phyloP scores from a whole-genome alignment of 805 yeast genomes.

The Barnettozyma salicaria region DNA sequence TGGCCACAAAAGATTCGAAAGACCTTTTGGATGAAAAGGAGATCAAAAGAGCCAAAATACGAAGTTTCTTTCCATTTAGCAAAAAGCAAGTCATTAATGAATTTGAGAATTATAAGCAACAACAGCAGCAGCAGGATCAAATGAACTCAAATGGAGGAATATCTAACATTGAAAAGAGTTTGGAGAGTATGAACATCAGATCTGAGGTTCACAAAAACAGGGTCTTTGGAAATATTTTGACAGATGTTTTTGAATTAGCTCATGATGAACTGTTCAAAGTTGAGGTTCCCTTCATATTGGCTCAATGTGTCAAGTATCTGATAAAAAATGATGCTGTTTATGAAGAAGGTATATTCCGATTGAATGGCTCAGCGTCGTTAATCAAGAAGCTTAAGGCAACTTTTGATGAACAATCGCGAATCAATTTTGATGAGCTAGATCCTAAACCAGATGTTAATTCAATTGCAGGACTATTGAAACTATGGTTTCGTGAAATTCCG shows the following conservation, averaged over 20 bases:
- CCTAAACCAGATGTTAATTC: constrained; percentile 67
- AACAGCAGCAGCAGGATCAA: constrained; percentile 32
- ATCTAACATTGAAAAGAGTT: constrained; percentile 25
- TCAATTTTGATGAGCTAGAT: constrained; percentile 47
- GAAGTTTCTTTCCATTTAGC: constrained; percentile 56
- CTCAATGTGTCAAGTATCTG: constrained; percentile 66
- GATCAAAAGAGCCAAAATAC: constrained; percentile 42
- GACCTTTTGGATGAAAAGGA: constrained; percentile 26
- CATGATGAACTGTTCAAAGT: constrained; percentile 39
- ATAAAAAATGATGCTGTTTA: constrained; percentile 61
- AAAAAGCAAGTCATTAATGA: constrained; percentile 24
- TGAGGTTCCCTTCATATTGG: constrained; percentile 65
- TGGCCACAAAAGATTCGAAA: not conserved
- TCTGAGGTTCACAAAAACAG: constrained; percentile 25
- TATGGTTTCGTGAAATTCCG: constrained; percentile 76
- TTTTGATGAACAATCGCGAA: constrained; percentile 63
- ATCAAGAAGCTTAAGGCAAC: constrained; percentile 62
- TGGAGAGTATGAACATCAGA: constrained; percentile 28
- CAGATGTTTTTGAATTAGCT: constrained; percentile 46
- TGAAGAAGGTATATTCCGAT: constrained; percentile 87
- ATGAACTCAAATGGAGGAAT: constrained; percentile 24
- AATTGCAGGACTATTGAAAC: constrained; percentile 77
- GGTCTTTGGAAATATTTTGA: constrained; percentile 63
- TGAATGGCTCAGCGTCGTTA: constrained; percentile 81
- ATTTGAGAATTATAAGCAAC: constrained; percentile 7